These are phyloP conservation scores for Candida namnaoensis DNA, from an alignment of 805 yeast genomes.

Conservation along the genomic window DNA sequence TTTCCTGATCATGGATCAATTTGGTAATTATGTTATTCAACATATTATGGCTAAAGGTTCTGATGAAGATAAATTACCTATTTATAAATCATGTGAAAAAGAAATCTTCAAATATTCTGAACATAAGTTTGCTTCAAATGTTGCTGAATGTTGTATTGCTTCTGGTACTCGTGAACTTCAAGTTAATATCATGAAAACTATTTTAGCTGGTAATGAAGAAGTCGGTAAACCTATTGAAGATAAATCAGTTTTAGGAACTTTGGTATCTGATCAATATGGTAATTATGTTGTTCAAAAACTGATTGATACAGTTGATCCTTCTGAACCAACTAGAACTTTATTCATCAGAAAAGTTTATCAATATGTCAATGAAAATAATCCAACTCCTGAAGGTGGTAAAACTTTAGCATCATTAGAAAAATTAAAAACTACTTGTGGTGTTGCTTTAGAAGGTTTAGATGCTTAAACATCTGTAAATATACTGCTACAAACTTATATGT, in stretches of 20 bases:
- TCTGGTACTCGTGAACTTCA: slow-evolving; percentile 62
- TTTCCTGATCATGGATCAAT: slow-evolving; percentile 86
- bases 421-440: slow-evolving; percentile 2
- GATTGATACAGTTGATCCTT: slow-evolving; percentile 75
- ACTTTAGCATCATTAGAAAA: slow-evolving; percentile 80
- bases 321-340: slow-evolving; percentile 56
- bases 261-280: slow-evolving; percentile 98
- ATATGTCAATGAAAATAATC: slow-evolving; percentile 64
- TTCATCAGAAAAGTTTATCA: slow-evolving; percentile 72
- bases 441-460: neutral
- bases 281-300: slow-evolving; percentile 94
- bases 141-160: slow-evolving; percentile 87
- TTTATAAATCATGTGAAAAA: slow-evolving; percentile 61
- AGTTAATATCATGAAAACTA: slow-evolving; percentile 52
- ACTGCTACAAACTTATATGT: too few relatives aligned
- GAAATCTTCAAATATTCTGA: slow-evolving; percentile 78
- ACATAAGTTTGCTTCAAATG: slow-evolving; percentile 96
- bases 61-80: slow-evolving; percentile 46
- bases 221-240: slow-evolving; percentile 42
- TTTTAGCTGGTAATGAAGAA: slow-evolving; percentile 43
- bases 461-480: too few relatives aligned
- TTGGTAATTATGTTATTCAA: slow-evolving; percentile 96
- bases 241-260: slow-evolving; percentile 65
- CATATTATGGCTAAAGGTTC: slow-evolving; percentile 85
- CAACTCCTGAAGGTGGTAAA: slow-evolving; percentile 54